Evolutionary conservation across 495 filamentous ascomycete species (phyloP).

Genomic region (Penicillium antarcticum): DNA sequence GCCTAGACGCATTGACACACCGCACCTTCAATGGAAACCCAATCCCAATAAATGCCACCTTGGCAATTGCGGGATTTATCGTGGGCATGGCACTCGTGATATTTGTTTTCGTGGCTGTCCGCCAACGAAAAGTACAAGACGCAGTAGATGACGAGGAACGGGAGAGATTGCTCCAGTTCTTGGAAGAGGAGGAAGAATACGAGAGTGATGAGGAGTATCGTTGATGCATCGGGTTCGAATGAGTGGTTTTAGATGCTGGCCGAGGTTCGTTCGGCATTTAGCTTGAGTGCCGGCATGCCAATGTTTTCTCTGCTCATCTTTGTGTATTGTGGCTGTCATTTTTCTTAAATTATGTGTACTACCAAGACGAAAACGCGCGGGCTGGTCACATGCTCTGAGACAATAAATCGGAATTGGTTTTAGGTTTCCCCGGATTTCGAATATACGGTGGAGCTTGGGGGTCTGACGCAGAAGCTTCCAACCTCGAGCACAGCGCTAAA

Average conservation of each 20-base stretch:
- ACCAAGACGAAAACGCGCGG: no score
- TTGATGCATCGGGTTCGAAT: not conserved
- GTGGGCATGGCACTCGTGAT: slow-evolving; percentile 58
- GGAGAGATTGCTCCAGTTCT: slow-evolving; percentile 23
- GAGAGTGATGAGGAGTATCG: not conserved
- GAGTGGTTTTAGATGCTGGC: not conserved
- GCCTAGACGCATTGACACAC: slow-evolving; percentile 78
- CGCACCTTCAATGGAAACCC: slow-evolving; percentile 68
- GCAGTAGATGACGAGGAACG: slow-evolving; percentile 24
- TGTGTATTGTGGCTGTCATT: no score
- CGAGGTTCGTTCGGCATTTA: not conserved
- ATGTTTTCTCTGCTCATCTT: no score
- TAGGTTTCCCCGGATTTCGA: no score
- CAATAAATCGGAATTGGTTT: no score
- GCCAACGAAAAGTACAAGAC: slow-evolving; percentile 11
- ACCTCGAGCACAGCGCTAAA: no score
- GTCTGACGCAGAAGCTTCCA: no score
- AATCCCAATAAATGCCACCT: slow-evolving; percentile 68
- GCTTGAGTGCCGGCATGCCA: no score
- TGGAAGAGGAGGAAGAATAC: slow-evolving; percentile 27
- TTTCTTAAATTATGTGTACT: no score
- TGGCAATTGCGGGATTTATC: slow-evolving; percentile 59
- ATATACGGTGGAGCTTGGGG: no score
- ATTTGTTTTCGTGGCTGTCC: slow-evolving; percentile 49
- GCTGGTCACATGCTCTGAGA: no score